Evolutionary conservation across 768 basidiomycete species (phyloP).

Genomic region (Mycena vulgaris): DNA sequence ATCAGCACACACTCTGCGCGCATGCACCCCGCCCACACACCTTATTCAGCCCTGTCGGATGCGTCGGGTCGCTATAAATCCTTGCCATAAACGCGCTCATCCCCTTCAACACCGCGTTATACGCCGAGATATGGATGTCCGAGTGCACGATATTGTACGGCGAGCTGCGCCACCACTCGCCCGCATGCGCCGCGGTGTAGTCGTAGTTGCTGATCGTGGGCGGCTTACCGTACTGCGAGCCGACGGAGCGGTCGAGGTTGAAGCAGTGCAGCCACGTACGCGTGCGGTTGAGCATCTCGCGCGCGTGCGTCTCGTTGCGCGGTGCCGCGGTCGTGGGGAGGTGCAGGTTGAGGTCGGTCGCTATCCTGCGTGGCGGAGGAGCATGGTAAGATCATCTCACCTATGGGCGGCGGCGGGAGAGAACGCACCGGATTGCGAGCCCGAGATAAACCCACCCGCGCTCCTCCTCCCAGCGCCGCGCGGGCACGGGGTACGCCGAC

Average conservation of each 20-base stretch:
- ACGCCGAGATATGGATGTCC: constrained; percentile 86
- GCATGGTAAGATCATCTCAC: too few relatives aligned
- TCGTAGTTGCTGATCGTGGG: constrained; percentile 83
- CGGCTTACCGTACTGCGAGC: constrained; percentile 90
- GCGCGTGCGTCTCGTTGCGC: constrained; percentile 80
- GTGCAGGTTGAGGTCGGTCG: too few relatives aligned
- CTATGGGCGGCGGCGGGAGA: too few relatives aligned
- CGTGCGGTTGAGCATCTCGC: constrained; percentile 91
- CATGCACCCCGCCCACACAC: too few relatives aligned
- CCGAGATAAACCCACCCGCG: too few relatives aligned
- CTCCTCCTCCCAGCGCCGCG: too few relatives aligned
- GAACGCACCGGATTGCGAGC: too few relatives aligned
- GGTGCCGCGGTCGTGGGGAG: too few relatives aligned
- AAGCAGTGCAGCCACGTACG: constrained; percentile 94
- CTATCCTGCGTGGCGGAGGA: too few relatives aligned
- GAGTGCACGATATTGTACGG: constrained; percentile 79
- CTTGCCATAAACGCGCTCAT: constrained; percentile 71
- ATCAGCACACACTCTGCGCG: too few relatives aligned
- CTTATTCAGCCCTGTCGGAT: constrained; percentile 85
- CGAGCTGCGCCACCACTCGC: constrained; percentile 80
- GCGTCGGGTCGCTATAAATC: constrained; percentile 81
- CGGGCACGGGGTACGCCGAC: too few relatives aligned
- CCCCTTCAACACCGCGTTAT: constrained; percentile 81
- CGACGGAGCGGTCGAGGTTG: constrained; percentile 91
- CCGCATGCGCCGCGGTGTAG: constrained; percentile 81